Evolutionary conservation across 1,284 basidiomycete genomes (phyloP).

Genomic region (Cryptococcus hybrid): DNA sequence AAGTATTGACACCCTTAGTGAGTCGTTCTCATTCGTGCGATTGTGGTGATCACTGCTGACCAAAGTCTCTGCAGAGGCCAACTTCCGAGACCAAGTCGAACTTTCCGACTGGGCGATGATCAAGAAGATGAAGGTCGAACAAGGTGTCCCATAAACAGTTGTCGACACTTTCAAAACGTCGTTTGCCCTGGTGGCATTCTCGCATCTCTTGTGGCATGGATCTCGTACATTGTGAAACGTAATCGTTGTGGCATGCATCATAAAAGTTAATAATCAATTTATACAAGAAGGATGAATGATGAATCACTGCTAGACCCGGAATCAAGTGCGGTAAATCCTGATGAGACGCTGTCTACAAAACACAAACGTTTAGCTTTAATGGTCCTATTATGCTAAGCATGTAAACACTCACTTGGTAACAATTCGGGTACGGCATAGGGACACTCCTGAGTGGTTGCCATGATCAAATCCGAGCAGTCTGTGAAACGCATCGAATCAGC

Average conservation of each 20-base stretch:
- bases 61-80: conserved; percentile 55
- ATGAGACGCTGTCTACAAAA: conserved; percentile 60
- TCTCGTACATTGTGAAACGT: neutral
- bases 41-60: conserved; percentile 1
- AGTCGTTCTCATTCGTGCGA: conserved; percentile 12
- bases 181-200: neutral
- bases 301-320: too few species aligned
- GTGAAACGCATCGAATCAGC: too few species aligned
- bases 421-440: conserved; percentile 82
- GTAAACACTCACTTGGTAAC: conserved; percentile 53
- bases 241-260: too few species aligned
- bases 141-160: conserved; percentile 51
- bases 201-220: neutral
- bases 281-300: too few species aligned
- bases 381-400: too few species aligned
- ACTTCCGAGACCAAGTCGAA: conserved; percentile 86
- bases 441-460: conserved; percentile 75
- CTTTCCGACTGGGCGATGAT: conserved; percentile 94
- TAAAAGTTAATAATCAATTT: too few species aligned
- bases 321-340: conserved; percentile 58
- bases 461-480: conserved; percentile 76
- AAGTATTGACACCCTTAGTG: conserved; percentile 91
- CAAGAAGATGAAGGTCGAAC: conserved; percentile 82
- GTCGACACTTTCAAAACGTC: neutral
- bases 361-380: too few species aligned